phyloP scores from a whole-genome alignment of 2,329 filamentous ascomycete genomes.

The Piedraia hortae region DNA sequence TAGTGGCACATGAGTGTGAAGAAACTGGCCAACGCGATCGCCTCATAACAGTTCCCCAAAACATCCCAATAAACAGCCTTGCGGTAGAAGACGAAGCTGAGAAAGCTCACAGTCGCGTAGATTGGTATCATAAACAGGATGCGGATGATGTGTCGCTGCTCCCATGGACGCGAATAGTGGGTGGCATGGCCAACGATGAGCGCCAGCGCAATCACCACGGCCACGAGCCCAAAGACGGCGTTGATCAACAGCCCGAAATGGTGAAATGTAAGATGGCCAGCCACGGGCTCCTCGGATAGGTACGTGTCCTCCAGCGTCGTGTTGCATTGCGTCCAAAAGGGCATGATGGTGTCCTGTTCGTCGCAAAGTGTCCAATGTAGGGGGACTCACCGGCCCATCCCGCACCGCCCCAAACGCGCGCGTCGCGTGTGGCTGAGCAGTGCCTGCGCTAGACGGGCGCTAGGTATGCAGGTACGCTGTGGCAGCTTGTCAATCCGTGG shows the following conservation, averaged over 20 bases:
- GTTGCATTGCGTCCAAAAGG: slow-evolving; percentile 17
- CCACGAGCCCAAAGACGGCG: slow-evolving; percentile 24
- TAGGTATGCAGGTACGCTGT: no score
- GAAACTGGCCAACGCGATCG: slow-evolving; percentile 67
- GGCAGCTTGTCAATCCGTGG: no score
- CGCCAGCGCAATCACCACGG: slow-evolving; percentile 23
- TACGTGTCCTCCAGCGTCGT: slow-evolving; percentile 20
- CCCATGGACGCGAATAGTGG: slow-evolving; percentile 30
- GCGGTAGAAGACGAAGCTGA: slow-evolving; percentile 47
- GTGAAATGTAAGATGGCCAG: slow-evolving; percentile 28
- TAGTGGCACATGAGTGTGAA: slow-evolving; percentile 64
- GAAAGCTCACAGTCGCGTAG: slow-evolving; percentile 46
- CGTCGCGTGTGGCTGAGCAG: no score
- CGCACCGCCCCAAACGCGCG: no score
- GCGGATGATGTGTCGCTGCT: slow-evolving; percentile 49
- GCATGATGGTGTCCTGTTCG: slow-evolving; percentile 1
- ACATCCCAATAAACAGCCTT: slow-evolving; percentile 60
- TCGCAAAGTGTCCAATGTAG: background rate
- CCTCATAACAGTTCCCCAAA: slow-evolving; percentile 64
- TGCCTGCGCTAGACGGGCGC: no score
- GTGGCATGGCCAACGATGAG: slow-evolving; percentile 29
- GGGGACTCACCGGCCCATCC: no score
- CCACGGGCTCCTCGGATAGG: slow-evolving; percentile 23
- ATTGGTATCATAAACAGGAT: slow-evolving; percentile 74
- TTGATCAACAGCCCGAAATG: slow-evolving; percentile 26